Percentiles rank a stretch among this genome's conserved stretches.
These are phyloP conservation scores for Setaria italica DNA, from an alignment of 202 grass and related monocot genomes.

Conservation along the genomic window DNA sequence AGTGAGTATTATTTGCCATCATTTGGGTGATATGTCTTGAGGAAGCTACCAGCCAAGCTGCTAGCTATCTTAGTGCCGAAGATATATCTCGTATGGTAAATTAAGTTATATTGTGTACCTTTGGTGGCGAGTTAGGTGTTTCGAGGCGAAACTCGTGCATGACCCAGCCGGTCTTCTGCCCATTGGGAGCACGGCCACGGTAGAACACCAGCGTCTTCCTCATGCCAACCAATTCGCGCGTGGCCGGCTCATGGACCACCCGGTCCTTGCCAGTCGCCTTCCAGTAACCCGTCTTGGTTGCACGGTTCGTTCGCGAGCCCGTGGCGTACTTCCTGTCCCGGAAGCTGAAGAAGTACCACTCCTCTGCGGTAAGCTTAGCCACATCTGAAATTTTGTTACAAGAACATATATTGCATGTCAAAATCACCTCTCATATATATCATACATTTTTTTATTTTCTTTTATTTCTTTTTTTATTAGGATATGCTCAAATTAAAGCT, in stretches of 20 bases:
- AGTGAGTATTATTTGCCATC: no score
- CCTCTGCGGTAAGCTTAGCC: conserved; percentile 54
- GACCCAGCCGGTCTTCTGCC: conserved; percentile 66
- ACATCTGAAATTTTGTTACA: conserved; percentile 53
- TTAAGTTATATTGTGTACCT: conserved; percentile 36
- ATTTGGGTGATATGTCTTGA: no score
- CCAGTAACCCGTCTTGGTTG: conserved; percentile 72
- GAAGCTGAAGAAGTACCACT: conserved; percentile 89
- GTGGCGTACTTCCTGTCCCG: conserved; percentile 66
- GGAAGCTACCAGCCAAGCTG: background rate
- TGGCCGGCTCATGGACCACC: conserved; percentile 41
- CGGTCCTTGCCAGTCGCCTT: conserved; percentile 79
- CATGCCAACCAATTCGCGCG: conserved; percentile 56
- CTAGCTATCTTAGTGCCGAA: background rate
- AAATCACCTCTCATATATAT: no score
- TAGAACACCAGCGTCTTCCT: conserved; percentile 83
- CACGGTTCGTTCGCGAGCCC: conserved; percentile 67
- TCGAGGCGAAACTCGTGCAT: conserved; percentile 86
- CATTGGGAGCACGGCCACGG: conserved; percentile 63
- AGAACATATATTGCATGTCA: no score
- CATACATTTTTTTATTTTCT: background rate
- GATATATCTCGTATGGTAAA: no score
- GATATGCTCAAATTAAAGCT: background rate
- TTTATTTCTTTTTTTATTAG: background rate
- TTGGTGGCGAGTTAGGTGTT: conserved; percentile 38